These are phyloP conservation scores for Lantana camara DNA, from an alignment of 257 asterid species.

Conservation along the genomic window DNA sequence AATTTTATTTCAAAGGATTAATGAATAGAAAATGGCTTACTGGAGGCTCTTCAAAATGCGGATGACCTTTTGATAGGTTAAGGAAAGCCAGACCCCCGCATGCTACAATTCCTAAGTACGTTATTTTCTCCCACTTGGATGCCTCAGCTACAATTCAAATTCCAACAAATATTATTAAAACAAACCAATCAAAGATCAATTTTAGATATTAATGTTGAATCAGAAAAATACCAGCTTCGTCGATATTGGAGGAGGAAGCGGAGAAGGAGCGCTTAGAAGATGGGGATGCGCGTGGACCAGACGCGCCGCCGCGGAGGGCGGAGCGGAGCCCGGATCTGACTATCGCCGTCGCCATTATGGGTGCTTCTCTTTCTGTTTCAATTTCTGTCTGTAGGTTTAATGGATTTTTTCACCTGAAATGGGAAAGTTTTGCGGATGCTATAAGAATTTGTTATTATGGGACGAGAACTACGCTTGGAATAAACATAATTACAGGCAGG, in stretches of 20 bases:
- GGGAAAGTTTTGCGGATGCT: background rate
- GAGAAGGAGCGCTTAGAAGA: conserved; percentile 54
- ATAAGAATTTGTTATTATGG: background rate
- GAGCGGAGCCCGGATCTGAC: conserved; percentile 70
- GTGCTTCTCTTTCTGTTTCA: background rate
- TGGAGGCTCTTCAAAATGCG: conserved; percentile 62
- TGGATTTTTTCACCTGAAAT: background rate
- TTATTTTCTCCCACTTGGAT: conserved; percentile 78
- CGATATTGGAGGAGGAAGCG: conserved; percentile 47
- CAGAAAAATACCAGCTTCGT: conserved; percentile 60
- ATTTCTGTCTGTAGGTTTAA: background rate
- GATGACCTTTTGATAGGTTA: conserved; percentile 70
- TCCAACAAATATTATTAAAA: background rate
- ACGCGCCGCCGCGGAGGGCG: conserved; percentile 55
- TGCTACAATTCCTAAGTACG: conserved; percentile 50
- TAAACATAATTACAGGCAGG: too few relatives aligned
- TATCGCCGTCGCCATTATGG: conserved; percentile 64
- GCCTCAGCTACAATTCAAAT: conserved; percentile 59
- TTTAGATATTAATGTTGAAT: background rate
- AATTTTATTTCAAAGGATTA: too few relatives aligned
- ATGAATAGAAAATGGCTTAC: too few relatives aligned
- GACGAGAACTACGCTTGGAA: too few relatives aligned
- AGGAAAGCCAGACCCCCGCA: conserved; percentile 43
- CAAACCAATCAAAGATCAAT: background rate
- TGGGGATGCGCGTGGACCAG: conserved; percentile 39